Percentiles rank a stretch among this genome's conserved stretches.
These are phyloP conservation scores for Xylariaceae sp. DNA, from an alignment of 2,329 filamentous ascomycete genomes.

Conservation along the genomic window DNA sequence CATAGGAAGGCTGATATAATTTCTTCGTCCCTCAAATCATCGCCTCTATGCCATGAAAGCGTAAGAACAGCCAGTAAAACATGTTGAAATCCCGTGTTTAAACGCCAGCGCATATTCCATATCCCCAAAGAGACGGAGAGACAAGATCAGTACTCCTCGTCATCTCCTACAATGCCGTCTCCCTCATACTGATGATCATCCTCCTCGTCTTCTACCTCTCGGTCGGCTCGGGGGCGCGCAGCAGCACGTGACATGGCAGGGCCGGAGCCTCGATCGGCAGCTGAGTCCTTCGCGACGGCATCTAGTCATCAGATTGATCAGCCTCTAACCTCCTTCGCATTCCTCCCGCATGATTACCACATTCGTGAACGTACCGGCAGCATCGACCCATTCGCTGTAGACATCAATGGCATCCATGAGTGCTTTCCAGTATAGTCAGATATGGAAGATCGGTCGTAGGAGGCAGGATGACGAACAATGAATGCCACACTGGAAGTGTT, in stretches of 20 bases:
- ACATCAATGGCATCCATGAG: slow-evolving; percentile 90
- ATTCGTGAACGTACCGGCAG: slow-evolving; percentile 47
- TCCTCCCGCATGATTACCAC: neutral
- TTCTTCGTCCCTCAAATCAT: neutral
- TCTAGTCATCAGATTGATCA: slow-evolving; percentile 31
- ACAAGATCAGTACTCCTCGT: slow-evolving; percentile 51
- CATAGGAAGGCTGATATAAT: too few relatives aligned
- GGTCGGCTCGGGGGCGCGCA: slow-evolving; percentile 15
- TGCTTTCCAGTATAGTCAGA: slow-evolving; percentile 48
- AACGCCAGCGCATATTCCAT: too few relatives aligned
- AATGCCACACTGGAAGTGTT: slow-evolving; percentile 87
- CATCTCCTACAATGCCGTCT: slow-evolving; percentile 50
- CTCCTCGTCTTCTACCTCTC: slow-evolving; percentile 46
- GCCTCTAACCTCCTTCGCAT: slow-evolving; percentile 6
- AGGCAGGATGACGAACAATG: slow-evolving; percentile 59
- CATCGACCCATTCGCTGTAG: slow-evolving; percentile 97
- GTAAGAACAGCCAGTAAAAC: neutral
- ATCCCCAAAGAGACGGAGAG: too few relatives aligned
- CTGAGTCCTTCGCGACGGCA: slow-evolving; percentile 45
- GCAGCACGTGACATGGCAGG: slow-evolving; percentile 18
- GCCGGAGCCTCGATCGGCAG: slow-evolving; percentile 13
- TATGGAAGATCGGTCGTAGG: neutral
- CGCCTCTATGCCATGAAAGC: neutral
- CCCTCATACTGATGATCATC: slow-evolving; percentile 50
- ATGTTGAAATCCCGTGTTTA: too few relatives aligned